Evolutionary conservation across 139 green algal species (phyloP).

Genomic region (Pleodorina starrii): DNA sequence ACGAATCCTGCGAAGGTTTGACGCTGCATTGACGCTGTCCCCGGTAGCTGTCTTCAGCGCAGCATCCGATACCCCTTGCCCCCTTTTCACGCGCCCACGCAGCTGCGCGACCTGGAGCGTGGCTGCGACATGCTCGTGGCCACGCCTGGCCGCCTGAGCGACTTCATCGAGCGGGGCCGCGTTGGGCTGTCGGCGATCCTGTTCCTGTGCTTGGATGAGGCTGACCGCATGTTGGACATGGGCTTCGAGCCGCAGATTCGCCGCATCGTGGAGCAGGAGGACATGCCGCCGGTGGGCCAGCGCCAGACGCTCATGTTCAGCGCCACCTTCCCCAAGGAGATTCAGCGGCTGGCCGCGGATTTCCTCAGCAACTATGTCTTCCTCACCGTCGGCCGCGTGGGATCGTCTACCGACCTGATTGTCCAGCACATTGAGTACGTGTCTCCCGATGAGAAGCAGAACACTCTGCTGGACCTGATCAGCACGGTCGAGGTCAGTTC

Average conservation of each 20-base stretch:
- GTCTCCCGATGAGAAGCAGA: constrained; percentile 85
- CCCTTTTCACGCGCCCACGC: too few species aligned
- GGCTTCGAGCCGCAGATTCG: constrained; percentile 97
- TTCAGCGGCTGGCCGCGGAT: constrained; percentile 92
- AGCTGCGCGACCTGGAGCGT: constrained; percentile 95
- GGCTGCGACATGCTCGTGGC: constrained; percentile 97
- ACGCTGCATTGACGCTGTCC: too few species aligned
- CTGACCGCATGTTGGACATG: constrained; percentile 99
- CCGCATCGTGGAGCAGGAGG: constrained; percentile 87
- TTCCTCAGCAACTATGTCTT: constrained; percentile 99
- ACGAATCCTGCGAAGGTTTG: too few species aligned
- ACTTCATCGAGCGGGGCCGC: constrained; percentile 94
- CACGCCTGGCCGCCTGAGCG: constrained; percentile 93
- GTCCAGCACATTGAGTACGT: constrained; percentile 94
- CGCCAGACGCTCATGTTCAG: constrained; percentile 97
- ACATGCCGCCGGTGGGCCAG: constrained; percentile 90
- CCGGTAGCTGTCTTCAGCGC: too few species aligned
- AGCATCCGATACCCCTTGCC: too few species aligned
- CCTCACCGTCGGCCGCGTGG: constrained; percentile 95
- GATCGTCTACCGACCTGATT: constrained; percentile 97
- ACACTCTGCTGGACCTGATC: constrained; percentile 96
- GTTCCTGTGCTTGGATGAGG: constrained; percentile 95
- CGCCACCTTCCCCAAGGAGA: constrained; percentile 97
- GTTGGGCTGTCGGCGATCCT: constrained; percentile 81
- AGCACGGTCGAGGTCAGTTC: constrained; percentile 80